phyloP scores from a whole-genome alignment of 1,284 basidiomycete genomes.

The Ceratobasidium sp. region DNA sequence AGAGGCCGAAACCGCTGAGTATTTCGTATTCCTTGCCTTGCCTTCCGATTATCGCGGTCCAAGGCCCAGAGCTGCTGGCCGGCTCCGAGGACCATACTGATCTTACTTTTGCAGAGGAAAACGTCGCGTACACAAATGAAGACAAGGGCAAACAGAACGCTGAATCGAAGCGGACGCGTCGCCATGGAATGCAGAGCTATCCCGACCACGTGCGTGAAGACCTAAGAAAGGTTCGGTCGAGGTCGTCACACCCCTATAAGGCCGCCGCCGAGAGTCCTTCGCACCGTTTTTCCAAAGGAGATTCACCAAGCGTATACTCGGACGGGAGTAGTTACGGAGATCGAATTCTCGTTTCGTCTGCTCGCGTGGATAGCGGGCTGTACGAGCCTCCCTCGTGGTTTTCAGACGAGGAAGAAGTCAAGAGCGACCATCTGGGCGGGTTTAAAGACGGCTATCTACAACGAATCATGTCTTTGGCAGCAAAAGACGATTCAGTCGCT shows the following conservation, averaged over 20 bases:
- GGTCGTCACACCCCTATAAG: neutral
- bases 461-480: neutral
- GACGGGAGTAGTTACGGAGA: constrained; percentile 1
- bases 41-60: constrained; percentile 19
- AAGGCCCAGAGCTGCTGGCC: constrained; percentile 18
- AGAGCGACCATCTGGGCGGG: neutral
- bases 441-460: neutral
- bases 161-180: constrained; percentile 10
- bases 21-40: constrained; percentile 21
- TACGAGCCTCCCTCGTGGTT: constrained; percentile 30
- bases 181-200: constrained; percentile 27
- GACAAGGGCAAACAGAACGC: neutral
- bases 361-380: neutral
- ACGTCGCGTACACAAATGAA: neutral
- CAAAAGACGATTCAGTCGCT: neutral
- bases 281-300: no score
- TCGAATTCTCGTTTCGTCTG: constrained; percentile 17
- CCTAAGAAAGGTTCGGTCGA: neutral
- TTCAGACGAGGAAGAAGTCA: constrained; percentile 20
- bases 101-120: neutral
- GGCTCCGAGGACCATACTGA: constrained; percentile 11
- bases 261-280: neutral
- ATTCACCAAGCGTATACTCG: constrained; percentile 17
- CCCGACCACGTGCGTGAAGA: constrained; percentile 31
- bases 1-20: constrained; percentile 33